phyloP scores from a whole-genome alignment of 352 stramenopile genomes.

The Pythium inflatum region DNA sequence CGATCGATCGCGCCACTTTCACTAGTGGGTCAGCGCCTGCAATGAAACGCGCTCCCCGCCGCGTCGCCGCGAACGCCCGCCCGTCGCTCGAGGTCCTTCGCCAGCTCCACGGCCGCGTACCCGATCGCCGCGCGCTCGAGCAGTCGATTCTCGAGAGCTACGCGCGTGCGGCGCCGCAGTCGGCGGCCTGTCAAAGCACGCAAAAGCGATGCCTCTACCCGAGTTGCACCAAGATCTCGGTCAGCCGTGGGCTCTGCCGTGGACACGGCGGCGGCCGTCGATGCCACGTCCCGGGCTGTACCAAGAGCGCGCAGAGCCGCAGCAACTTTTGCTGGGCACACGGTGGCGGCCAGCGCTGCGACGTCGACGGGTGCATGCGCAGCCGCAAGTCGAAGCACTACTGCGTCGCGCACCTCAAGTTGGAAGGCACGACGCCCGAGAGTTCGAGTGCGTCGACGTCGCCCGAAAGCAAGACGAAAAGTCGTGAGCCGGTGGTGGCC shows the following conservation, averaged over 20 bases:
- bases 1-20: too few species aligned
- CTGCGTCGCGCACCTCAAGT: conserved; percentile 60
- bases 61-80: not conserved
- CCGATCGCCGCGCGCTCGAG: conserved; percentile 9
- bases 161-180: conserved; percentile 43
- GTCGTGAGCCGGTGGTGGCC: not conserved
- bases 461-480: not conserved
- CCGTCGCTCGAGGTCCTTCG: conserved; percentile 18
- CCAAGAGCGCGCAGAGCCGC: conserved; percentile 71
- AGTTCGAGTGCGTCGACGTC: not conserved
- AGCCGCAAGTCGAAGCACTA: conserved; percentile 69
- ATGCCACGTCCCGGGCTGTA: conserved; percentile 61
- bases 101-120: not conserved
- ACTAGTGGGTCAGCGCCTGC: too few species aligned
- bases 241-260: conserved; percentile 66
- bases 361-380: conserved; percentile 64
- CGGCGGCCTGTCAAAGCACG: conserved; percentile 53
- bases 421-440: not conserved
- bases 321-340: conserved; percentile 76
- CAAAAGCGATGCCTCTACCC: conserved; percentile 68
- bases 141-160: conserved; percentile 43
- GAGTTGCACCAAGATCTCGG: conserved; percentile 67
- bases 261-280: conserved; percentile 69
- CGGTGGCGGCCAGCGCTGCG: conserved; percentile 69
- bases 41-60: too few species aligned